Evolutionary conservation across 2,329 filamentous ascomycete genomes (phyloP), one percentile per base, ranked within the genome.

Genomic region (Trichothecium sympodiale): DNA sequence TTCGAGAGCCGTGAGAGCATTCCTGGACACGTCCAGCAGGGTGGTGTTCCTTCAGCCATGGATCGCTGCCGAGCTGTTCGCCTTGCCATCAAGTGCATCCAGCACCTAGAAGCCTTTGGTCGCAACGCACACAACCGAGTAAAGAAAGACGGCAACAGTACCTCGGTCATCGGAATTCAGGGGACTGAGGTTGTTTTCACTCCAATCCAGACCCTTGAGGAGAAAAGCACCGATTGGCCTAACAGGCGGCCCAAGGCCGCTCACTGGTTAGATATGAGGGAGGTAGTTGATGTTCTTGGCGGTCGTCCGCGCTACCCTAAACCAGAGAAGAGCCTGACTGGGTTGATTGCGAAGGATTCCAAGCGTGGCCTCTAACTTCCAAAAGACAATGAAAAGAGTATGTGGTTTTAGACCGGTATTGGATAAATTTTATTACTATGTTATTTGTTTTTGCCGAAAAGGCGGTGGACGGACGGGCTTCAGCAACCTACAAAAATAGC

Each of bases 1-100:
- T 98, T 98, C 53, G 91, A 98, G 59, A 83, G 84, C 31, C 80
- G 89, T 41, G 83, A 91, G 54, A 88, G 85, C 46, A 89, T 94
- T 34, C 88, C 88, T 1, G 88, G 88, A 12, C 88, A 95, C 62
- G 88, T 94, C 45, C 88, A 95, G 60, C 89, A 95, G 63, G 88
- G 88, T 47, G 87, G 86, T 39, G 85, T 84, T 30, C 91, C 91
- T 1, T 93, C 85, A 3, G 79, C 91, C 6, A 96, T 98, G 88
- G 91, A 98, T 61, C 82, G 91, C 37, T 88, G 89, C 50, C 79
- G 91, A 32, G 89, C 91, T 2, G 83, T 94, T 17, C 75, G 91
- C 34, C 79, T 98, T 51, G 86, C 88, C 8, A 91, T 96, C 60
- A 89, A 88, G 63, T 94, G 86, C 55, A 83, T 96, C 54, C 79